Percentiles rank a stretch among this genome's conserved stretches.
These are phyloP conservation scores for Pyrus betulifolia DNA, from an alignment of 306 rosid species.

Conservation along the genomic window DNA sequence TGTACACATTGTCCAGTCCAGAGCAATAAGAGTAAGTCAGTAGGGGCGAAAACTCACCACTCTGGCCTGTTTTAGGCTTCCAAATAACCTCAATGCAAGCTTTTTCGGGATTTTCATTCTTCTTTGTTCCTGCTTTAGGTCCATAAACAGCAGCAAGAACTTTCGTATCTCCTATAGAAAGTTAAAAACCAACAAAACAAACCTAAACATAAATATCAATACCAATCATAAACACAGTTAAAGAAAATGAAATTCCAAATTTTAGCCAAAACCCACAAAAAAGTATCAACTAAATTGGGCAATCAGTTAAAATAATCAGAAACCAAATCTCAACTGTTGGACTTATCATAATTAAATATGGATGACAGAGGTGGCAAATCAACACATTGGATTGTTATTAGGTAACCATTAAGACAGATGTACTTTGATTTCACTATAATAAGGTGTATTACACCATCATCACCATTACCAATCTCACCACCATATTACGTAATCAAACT, in stretches of 20 bases:
- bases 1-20: neutral
- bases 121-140: constrained; percentile 80
- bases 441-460: too few relatives aligned
- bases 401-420: too few relatives aligned
- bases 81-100: constrained; percentile 91
- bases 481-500: too few relatives aligned
- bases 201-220: neutral
- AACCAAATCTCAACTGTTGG: too few relatives aligned
- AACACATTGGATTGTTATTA: too few relatives aligned
- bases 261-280: neutral
- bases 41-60: constrained; percentile 27
- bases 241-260: too few relatives aligned
- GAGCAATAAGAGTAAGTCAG: neutral
- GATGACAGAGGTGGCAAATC: neutral
- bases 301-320: neutral
- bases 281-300: too few relatives aligned
- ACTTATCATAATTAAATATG: too few relatives aligned
- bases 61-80: constrained; percentile 93
- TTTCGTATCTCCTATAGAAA: constrained; percentile 61
- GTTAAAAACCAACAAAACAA: neutral
- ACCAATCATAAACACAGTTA: neutral
- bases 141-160: constrained; percentile 88
- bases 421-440: too few relatives aligned
- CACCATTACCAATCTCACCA: too few relatives aligned
- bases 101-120: constrained; percentile 85